phyloP scores from a whole-genome alignment of 192 early-diverging fungal genomes.

The Gigaspora rosea region DNA sequence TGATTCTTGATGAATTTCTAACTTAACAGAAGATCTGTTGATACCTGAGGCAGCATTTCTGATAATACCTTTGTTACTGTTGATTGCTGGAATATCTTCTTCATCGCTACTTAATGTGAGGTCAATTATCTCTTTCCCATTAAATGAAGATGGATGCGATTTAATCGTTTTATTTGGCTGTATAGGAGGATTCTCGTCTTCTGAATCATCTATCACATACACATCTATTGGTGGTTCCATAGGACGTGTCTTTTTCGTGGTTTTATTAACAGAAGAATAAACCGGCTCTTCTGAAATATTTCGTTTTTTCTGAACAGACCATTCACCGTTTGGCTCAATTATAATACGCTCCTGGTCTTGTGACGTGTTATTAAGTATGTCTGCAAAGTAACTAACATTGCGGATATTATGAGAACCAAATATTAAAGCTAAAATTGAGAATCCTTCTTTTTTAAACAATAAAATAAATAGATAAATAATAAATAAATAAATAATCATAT shows the following conservation, averaged over 20 bases:
- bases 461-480: neutral
- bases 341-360: conserved; percentile 45
- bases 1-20: neutral
- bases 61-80: neutral
- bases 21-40: neutral
- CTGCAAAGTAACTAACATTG: conserved; percentile 44
- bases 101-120: conserved; percentile 20
- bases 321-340: conserved; percentile 48
- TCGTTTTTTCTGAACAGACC: conserved; percentile 25
- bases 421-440: no score
- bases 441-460: neutral
- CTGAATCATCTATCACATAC: conserved; percentile 41
- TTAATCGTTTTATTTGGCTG: conserved; percentile 1
- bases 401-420: neutral
- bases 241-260: neutral
- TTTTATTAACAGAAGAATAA: neutral
- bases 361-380: conserved; percentile 42
- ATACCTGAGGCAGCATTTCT: neutral
- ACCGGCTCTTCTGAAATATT: conserved; percentile 32
- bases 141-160: neutral
- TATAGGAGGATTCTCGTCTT: conserved; percentile 25
- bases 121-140: conserved; percentile 1
- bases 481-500: conserved; percentile 32
- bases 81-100: neutral
- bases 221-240: conserved; percentile 4